phyloP scores from a whole-genome alignment of 2,329 filamentous ascomycete genomes.

The Fusarium gaditjirri region DNA sequence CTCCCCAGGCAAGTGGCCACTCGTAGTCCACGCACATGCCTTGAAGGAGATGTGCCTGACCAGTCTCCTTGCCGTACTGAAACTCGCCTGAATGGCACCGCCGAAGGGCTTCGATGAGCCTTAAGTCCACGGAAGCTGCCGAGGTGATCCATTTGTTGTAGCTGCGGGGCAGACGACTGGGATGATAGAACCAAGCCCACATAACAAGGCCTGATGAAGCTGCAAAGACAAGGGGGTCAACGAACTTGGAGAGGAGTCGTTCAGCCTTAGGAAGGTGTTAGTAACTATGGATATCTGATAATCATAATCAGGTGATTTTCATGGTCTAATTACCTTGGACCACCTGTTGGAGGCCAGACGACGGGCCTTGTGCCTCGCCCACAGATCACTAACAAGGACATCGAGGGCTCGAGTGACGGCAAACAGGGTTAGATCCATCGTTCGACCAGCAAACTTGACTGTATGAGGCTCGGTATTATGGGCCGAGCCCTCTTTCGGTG shows the following conservation, averaged over 20 bases:
- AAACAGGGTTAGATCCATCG: constrained; percentile 86
- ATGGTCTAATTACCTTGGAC: constrained; percentile 53
- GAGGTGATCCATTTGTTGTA: constrained; percentile 87
- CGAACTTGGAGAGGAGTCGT: constrained; percentile 49
- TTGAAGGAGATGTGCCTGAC: constrained; percentile 73
- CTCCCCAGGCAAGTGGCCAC: constrained; percentile 76
- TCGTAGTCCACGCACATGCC: constrained; percentile 78
- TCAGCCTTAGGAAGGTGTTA: constrained; percentile 45
- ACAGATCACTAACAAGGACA: constrained; percentile 73
- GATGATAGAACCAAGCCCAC: constrained; percentile 89
- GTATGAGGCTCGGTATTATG: constrained; percentile 42
- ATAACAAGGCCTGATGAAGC: constrained; percentile 80
- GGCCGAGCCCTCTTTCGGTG: constrained; percentile 45
- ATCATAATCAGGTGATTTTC: background rate
- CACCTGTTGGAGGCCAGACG: constrained; percentile 58
- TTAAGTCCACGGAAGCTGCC: constrained; percentile 78
- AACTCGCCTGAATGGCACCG: constrained; percentile 71
- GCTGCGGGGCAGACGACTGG: constrained; percentile 73
- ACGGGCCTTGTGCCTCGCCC: constrained; percentile 62
- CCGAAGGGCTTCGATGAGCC: constrained; percentile 79
- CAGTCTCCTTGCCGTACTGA: constrained; percentile 78
- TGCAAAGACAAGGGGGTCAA: constrained; percentile 79
- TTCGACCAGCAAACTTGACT: constrained; percentile 70
- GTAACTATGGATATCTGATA: background rate
- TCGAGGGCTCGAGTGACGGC: constrained; percentile 77